Percentiles rank a stretch among this genome's conserved stretches.
phyloP scores from a whole-genome alignment of 352 stramenopile genomes.

The Pythium dissotocum region DNA sequence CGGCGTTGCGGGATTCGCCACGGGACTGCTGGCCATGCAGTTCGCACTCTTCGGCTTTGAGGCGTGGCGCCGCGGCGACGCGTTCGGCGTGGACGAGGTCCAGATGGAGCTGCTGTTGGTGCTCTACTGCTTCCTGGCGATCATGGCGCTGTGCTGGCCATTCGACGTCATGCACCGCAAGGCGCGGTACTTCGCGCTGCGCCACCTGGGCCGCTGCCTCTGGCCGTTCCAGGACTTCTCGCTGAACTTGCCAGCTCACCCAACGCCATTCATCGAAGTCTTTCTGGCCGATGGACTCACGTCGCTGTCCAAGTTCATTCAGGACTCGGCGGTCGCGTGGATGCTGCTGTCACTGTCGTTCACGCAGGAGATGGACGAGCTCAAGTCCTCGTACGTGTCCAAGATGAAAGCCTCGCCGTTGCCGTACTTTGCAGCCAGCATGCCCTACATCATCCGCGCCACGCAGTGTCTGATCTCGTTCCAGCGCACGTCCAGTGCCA shows the following conservation, averaged over 20 bases:
- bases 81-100: slow-evolving; percentile 54
- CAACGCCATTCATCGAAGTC: slow-evolving; percentile 77
- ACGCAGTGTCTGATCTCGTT: slow-evolving; percentile 85
- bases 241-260: slow-evolving; percentile 45
- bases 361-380: slow-evolving; percentile 42
- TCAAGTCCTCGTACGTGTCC: slow-evolving; percentile 55
- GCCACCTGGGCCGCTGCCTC: slow-evolving; percentile 52
- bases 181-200: slow-evolving; percentile 59
- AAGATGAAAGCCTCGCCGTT: slow-evolving; percentile 76
- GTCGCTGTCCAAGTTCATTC: slow-evolving; percentile 84
- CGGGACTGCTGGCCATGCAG: slow-evolving; percentile 44
- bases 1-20: slow-evolving; percentile 44
- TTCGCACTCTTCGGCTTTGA: slow-evolving; percentile 57
- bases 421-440: slow-evolving; percentile 69
- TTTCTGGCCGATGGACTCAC: slow-evolving; percentile 82
- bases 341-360: slow-evolving; percentile 65
- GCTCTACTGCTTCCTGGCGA: slow-evolving; percentile 49
- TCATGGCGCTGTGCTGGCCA: slow-evolving; percentile 58
- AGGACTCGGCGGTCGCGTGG: slow-evolving; percentile 63
- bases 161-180: slow-evolving; percentile 71
- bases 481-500: slow-evolving; percentile 59
- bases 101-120: slow-evolving; percentile 72
- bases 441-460: slow-evolving; percentile 79
- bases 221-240: slow-evolving; percentile 73
- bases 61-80: slow-evolving; percentile 34